A percentile compares a stretch with the other conserved stretches of the same genome.
Conservation (phyloP, 2,329 filamentous ascomycete species). For the Ceratocystis diversiconidia region DNA sequence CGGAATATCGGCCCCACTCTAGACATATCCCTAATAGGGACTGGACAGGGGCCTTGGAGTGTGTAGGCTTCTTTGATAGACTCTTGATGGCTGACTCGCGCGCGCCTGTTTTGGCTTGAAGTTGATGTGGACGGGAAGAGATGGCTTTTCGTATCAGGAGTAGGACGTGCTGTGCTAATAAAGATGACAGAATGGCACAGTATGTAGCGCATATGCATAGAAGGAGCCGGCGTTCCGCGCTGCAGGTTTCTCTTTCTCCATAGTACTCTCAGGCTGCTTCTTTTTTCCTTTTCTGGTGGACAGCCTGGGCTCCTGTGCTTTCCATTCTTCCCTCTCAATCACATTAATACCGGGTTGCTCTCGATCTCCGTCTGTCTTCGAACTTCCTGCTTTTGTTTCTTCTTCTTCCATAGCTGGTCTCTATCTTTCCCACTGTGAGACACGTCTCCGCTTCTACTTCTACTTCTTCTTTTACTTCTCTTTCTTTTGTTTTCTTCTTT, state of each 20-base stretch:
- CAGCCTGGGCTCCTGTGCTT: neutral
- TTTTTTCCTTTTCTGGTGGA: neutral
- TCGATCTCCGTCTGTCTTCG: neutral
- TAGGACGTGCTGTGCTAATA: neutral
- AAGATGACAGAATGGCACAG: neutral
- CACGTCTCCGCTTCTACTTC: conserved; percentile 24
- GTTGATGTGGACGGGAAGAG: neutral
- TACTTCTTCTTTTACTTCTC: conserved; percentile 21
- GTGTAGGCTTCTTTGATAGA: no score
- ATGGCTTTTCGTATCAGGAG: neutral
- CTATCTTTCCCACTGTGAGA: conserved; percentile 18
- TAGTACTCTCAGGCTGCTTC: neutral
- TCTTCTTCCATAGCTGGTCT: conserved; percentile 23
- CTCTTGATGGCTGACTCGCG: neutral
- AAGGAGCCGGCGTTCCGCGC: neutral
- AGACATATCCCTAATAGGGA: neutral
- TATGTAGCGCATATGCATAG: no score
- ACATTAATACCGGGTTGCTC: neutral
- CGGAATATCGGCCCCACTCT: conserved; percentile 2
- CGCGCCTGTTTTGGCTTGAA: neutral
- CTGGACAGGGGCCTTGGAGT: neutral
- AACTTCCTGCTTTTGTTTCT: neutral
- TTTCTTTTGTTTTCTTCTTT: conserved; percentile 19
- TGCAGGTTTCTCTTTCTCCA: neutral
- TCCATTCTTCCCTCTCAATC: neutral